These are phyloP conservation scores for Plasmodium cynomolgi DNA, from an alignment of 169 alveolate species.

Conservation along the genomic window DNA sequence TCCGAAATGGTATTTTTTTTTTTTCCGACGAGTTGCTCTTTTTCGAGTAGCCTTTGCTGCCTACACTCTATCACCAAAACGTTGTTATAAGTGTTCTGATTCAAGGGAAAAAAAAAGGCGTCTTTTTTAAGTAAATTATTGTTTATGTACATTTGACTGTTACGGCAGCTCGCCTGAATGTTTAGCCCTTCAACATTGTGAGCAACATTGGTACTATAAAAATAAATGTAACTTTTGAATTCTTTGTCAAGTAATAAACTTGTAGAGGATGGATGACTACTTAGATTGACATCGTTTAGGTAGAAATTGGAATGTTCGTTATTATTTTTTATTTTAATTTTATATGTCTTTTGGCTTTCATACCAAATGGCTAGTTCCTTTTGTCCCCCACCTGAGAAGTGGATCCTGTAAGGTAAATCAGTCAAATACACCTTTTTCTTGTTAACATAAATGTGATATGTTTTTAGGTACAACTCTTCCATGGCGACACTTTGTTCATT, in stretches of 20 bases:
- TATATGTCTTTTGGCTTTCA: constrained; percentile 8
- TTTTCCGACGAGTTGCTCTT: background rate
- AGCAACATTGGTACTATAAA: background rate
- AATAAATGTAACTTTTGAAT: constrained; percentile 10
- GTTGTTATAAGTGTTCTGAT: constrained; percentile 11
- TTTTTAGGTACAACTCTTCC: constrained; percentile 22
- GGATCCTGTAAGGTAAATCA: constrained; percentile 30
- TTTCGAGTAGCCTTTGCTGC: background rate
- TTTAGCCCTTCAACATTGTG: constrained; percentile 7
- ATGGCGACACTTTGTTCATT: background rate
- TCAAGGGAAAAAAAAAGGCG: constrained; percentile 1
- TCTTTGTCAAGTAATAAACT: background rate
- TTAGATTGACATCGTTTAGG: constrained; percentile 6
- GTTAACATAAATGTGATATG: constrained; percentile 27
- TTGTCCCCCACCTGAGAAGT: background rate
- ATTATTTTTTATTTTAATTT: constrained; percentile 12
- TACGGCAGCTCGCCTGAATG: constrained; percentile 9
- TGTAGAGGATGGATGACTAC: background rate
- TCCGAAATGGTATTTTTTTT: background rate
- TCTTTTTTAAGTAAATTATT: background rate
- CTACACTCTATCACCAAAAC: constrained; percentile 40
- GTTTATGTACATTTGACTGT: constrained; percentile 30
- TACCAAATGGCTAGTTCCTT: constrained; percentile 7
- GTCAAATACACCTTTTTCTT: constrained; percentile 14
- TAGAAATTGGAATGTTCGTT: background rate